Percentiles rank a stretch among this genome's conserved stretches.
Evolutionary conservation across 2,329 filamentous ascomycete species (phyloP).

Genomic region (Verticillium zaregamsianum): DNA sequence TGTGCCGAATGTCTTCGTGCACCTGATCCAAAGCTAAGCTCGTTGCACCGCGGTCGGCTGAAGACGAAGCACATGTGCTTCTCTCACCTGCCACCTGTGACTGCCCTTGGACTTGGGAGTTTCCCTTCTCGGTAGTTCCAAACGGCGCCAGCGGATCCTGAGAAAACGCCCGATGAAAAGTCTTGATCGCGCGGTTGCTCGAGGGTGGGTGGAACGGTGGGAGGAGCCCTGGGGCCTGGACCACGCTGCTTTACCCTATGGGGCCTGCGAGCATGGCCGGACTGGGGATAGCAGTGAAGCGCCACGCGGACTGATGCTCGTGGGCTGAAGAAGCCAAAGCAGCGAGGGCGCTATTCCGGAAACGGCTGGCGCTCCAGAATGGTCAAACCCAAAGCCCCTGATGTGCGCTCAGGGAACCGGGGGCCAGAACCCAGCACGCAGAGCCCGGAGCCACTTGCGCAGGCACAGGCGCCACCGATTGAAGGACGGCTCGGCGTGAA

Average conservation of each 20-base stretch:
- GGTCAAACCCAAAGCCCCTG: not conserved
- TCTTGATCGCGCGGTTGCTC: not conserved
- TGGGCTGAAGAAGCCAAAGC: not conserved
- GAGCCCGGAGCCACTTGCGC: slow-evolving; percentile 10
- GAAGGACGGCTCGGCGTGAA: slow-evolving; percentile 11
- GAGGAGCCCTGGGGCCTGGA: not conserved
- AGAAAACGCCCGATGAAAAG: not conserved
- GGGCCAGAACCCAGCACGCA: not conserved
- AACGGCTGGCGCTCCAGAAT: not conserved
- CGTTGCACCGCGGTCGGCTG: not conserved
- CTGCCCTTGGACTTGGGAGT: not conserved
- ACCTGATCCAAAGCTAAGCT: too few relatives aligned
- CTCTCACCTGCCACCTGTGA: not conserved
- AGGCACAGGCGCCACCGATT: slow-evolving; percentile 12
- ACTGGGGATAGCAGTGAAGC: not conserved
- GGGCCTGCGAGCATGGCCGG: not conserved
- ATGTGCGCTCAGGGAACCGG: not conserved
- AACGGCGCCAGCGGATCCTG: not conserved
- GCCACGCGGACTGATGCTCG: not conserved
- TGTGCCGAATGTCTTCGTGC: not conserved
- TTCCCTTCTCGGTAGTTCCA: not conserved
- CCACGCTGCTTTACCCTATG: not conserved
- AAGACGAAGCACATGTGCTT: not conserved
- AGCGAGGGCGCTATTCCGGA: not conserved
- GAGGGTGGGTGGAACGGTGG: not conserved